A percentile compares a stretch with the other conserved stretches of the same genome.
Conservation (phyloP, 371 early-diverging fungal genomes). For the Apophysomyces ossiformis region DNA sequence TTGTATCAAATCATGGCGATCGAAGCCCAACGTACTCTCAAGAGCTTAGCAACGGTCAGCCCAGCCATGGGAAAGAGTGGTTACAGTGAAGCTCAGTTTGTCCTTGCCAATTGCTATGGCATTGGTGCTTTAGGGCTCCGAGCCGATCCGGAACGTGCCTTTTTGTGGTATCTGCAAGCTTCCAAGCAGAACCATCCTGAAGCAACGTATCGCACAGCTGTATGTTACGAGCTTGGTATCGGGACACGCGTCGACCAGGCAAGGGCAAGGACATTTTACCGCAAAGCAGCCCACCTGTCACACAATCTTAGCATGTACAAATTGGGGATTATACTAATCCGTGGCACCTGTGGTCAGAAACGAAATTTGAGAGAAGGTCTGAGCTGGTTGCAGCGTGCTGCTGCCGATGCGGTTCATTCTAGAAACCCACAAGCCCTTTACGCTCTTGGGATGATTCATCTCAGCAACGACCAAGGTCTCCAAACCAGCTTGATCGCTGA, state of each 20-base stretch:
- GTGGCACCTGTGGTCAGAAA: slow-evolving; percentile 75
- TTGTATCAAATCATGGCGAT: slow-evolving; percentile 56
- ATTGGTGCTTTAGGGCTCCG: slow-evolving; percentile 76
- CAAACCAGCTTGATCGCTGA: slow-evolving; percentile 77
- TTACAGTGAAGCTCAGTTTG: slow-evolving; percentile 88
- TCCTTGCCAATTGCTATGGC: slow-evolving; percentile 89
- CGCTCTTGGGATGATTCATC: slow-evolving; percentile 74
- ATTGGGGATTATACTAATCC: slow-evolving; percentile 84
- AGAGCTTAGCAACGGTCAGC: slow-evolving; percentile 59
- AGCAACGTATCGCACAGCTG: slow-evolving; percentile 94
- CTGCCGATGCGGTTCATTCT: slow-evolving; percentile 74
- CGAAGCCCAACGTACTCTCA: slow-evolving; percentile 36
- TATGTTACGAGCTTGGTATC: slow-evolving; percentile 93
- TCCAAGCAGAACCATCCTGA: slow-evolving; percentile 90
- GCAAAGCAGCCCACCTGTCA: slow-evolving; percentile 89
- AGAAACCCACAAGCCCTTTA: slow-evolving; percentile 84
- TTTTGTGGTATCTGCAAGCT: slow-evolving; percentile 87
- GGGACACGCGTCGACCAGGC: slow-evolving; percentile 86
- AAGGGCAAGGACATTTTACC: slow-evolving; percentile 88
- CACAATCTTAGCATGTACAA: slow-evolving; percentile 97
- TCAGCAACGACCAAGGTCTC: slow-evolving; percentile 79
- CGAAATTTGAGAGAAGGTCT: slow-evolving; percentile 86
- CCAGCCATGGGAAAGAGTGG: slow-evolving; percentile 63
- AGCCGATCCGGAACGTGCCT: slow-evolving; percentile 87
- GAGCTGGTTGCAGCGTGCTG: slow-evolving; percentile 92